phyloP scores from a whole-genome alignment of 352 stramenopile species.

The Phytopythium helicoides region DNA sequence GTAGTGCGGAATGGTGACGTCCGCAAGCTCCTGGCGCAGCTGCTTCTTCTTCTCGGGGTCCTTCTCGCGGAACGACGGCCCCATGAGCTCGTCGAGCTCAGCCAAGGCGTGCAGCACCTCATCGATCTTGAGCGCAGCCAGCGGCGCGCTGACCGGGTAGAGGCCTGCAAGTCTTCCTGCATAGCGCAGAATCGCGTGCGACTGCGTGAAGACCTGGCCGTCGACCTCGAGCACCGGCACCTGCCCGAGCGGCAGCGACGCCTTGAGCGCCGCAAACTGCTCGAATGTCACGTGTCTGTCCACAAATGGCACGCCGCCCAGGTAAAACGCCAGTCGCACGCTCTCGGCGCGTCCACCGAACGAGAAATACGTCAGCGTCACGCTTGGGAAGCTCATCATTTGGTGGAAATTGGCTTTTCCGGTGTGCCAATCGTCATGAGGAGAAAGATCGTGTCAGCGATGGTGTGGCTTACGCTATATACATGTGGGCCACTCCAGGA shows the following conservation, averaged over 20 bases:
- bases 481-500: neutral
- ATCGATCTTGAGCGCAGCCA: conserved; percentile 47
- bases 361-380: conserved; percentile 68
- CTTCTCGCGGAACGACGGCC: conserved; percentile 20
- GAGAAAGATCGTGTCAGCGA: too few relatives aligned
- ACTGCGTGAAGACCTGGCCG: conserved; percentile 51
- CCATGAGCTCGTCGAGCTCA: conserved; percentile 32
- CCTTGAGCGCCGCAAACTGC: conserved; percentile 37
- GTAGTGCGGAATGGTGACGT: conserved; percentile 23
- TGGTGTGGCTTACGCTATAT: neutral
- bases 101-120: conserved; percentile 41
- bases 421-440: neutral
- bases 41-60: conserved; percentile 37
- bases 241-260: conserved; percentile 41
- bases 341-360: conserved; percentile 33
- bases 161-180: conserved; percentile 54
- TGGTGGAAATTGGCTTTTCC: too few relatives aligned
- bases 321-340: conserved; percentile 45
- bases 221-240: conserved; percentile 53
- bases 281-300: conserved; percentile 40
- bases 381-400: conserved; percentile 29
- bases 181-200: conserved; percentile 63
- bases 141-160: conserved; percentile 37
- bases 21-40: conserved; percentile 26
- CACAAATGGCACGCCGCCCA: conserved; percentile 55